Evolutionary conservation across 495 filamentous ascomycete species (phyloP), one percentile per base, ranked within the genome.

Genomic region (Aspergillus saccharolyticus): DNA sequence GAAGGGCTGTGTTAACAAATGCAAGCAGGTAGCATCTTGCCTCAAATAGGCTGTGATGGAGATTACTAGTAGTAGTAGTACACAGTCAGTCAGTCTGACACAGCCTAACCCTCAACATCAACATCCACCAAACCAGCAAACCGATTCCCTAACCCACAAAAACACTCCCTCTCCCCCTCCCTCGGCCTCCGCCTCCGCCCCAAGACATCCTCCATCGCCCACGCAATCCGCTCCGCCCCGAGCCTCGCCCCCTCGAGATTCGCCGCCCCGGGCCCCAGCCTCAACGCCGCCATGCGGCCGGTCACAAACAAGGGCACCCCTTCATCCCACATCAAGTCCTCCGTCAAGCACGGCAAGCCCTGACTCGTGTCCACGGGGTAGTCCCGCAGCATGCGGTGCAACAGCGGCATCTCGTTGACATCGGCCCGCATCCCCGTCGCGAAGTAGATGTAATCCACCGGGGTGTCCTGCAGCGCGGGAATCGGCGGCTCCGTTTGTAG

Each of bases 211-310:
- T 81, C 75, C 58, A 85, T 71, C 1, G 75, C 77, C 83, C 81
- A 85, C 7, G 80, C 75, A 44, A 87, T 78, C 52, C 83, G 70
- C 70, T 87, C 84, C 3, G 84, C 83, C 4, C 83, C 83, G 43
- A 81, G 63, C 53, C 83, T 78, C n/a, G 83, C 82, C 5, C 84
- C 84, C 53, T 84, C 84, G 3, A 87, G 70, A 67, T 87, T 86
- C 16, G 77, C 78, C 1, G 83, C 83, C 14, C 76, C 80, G 28
- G 83, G 85, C 2, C 85, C 84, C 6, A 87, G 68, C 25, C 82
- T 73, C 43, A 87, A 61, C 6, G 72, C 78, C 0, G 80, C 84
- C 55, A 87, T 69, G 55, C 80, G 71, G 16, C 84, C 85, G 0
- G 83, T 81, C 53, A 85, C 63, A 60, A 86, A 87, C 7, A 87